These are phyloP conservation scores for Monilinia fructicola DNA, from an alignment of 2,329 filamentous ascomycete genomes.

Conservation along the genomic window DNA sequence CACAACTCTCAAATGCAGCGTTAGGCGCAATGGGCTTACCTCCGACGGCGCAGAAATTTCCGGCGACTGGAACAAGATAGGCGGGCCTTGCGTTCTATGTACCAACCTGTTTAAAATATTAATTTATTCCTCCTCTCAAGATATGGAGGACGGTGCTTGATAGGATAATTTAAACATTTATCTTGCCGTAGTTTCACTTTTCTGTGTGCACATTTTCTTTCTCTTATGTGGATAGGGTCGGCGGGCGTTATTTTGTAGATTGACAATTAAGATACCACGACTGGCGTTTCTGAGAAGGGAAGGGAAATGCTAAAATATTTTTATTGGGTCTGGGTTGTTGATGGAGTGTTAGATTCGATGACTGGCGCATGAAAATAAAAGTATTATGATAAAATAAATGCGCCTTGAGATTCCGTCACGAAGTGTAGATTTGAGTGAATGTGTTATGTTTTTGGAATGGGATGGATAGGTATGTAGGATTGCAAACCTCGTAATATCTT, in stretches of 20 bases:
- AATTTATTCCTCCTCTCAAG: not conserved
- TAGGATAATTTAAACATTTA: not conserved
- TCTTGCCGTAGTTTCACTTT: not conserved
- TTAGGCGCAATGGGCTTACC: constrained; percentile 28
- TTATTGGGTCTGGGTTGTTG: not conserved
- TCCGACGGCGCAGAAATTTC: constrained; percentile 28
- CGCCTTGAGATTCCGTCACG: too few relatives aligned
- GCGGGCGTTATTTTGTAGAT: not conserved
- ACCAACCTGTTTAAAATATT: not conserved
- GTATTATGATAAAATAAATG: too few relatives aligned
- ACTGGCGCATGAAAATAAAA: too few relatives aligned
- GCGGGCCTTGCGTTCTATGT: not conserved
- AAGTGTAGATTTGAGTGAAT: too few relatives aligned
- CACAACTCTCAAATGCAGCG: constrained; percentile 34
- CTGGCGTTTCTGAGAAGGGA: not conserved
- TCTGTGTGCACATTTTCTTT: constrained; percentile 1
- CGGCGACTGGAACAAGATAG: constrained; percentile 27
- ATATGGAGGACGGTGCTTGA: not conserved
- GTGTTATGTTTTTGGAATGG: too few relatives aligned
- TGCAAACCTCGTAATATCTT: too few relatives aligned
- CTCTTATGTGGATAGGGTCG: not conserved
- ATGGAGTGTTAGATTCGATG: too few relatives aligned
- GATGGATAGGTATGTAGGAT: too few relatives aligned
- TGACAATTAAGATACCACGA: not conserved
- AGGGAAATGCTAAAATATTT: not conserved